phyloP scores from a whole-genome alignment of 257 asterid genomes.

The Scutellaria barbata region DNA sequence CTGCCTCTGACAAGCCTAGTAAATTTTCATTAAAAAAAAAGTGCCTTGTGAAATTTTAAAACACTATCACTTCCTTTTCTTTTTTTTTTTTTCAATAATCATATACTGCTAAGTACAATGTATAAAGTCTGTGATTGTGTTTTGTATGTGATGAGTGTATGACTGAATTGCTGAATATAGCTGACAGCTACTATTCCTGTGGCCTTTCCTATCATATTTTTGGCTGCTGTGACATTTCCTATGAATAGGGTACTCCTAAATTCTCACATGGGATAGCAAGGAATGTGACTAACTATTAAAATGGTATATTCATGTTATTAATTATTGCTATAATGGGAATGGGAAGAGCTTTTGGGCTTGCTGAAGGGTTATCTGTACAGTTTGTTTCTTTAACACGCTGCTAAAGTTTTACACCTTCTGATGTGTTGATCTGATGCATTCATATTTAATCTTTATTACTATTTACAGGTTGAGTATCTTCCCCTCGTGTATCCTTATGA shows the following conservation, averaged over 20 bases:
- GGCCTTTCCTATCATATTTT: neutral
- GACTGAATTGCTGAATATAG: conserved; percentile 17
- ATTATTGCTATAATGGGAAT: neutral
- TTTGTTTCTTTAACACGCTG: conserved; percentile 23
- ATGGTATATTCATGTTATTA: neutral
- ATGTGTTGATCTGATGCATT: conserved; percentile 20
- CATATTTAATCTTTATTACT: conserved; percentile 21
- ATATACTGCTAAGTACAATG: neutral
- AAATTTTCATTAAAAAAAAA: neutral
- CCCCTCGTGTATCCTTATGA: conserved; percentile 79
- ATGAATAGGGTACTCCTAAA: conserved; percentile 1
- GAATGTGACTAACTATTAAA: neutral
- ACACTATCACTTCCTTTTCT: neutral
- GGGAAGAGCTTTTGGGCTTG: conserved; percentile 10
- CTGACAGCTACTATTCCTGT: conserved; percentile 12
- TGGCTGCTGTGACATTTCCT: conserved; percentile 19
- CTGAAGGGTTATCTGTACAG: neutral
- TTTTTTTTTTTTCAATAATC: neutral
- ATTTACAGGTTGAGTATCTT: conserved; percentile 84
- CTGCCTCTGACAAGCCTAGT: conserved; percentile 6
- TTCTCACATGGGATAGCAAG: conserved; percentile 17
- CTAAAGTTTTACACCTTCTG: neutral
- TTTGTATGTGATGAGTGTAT: conserved; percentile 14
- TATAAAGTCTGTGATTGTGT: neutral
- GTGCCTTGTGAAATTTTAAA: conserved; percentile 5